phyloP scores from a whole-genome alignment of 768 basidiomycete genomes.

The Boletus rubropictus region DNA sequence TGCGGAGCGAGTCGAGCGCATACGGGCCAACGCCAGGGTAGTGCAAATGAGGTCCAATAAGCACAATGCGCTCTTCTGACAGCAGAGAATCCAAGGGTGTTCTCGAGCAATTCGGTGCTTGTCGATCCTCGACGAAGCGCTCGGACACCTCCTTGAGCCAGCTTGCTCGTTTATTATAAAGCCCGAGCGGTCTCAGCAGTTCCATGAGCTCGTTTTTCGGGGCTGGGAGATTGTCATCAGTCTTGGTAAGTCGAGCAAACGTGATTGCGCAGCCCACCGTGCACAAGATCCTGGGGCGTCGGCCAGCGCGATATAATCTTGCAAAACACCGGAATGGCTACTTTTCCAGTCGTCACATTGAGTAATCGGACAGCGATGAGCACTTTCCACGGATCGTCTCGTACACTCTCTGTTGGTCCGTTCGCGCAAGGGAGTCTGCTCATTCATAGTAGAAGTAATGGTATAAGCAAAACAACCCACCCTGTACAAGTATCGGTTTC shows the following conservation, averaged over 20 bases:
- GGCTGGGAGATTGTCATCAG: constrained; percentile 30
- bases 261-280: constrained; percentile 37
- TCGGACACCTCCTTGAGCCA: constrained; percentile 52
- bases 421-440: background rate
- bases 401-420: constrained; percentile 39
- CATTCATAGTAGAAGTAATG: too few relatives aligned
- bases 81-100: background rate
- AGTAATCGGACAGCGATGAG: constrained; percentile 62
- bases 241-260: background rate
- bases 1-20: constrained; percentile 71
- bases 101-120: constrained; percentile 21
- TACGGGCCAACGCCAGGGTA: constrained; percentile 64
- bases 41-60: constrained; percentile 47
- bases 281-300: constrained; percentile 46
- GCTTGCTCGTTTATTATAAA: constrained; percentile 49
- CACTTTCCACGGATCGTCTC: constrained; percentile 61
- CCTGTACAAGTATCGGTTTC: constrained; percentile 30
- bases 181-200: constrained; percentile 51
- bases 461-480: constrained; percentile 8
- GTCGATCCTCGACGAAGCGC: constrained; percentile 42
- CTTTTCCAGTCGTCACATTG: constrained; percentile 62
- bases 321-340: constrained; percentile 63
- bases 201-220: constrained; percentile 38
- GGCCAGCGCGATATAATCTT: constrained; percentile 52
- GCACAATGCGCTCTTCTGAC: constrained; percentile 4